Conservation (phyloP, 768 basidiomycete species). For the Agaricus sinodeliciosus region DNA sequence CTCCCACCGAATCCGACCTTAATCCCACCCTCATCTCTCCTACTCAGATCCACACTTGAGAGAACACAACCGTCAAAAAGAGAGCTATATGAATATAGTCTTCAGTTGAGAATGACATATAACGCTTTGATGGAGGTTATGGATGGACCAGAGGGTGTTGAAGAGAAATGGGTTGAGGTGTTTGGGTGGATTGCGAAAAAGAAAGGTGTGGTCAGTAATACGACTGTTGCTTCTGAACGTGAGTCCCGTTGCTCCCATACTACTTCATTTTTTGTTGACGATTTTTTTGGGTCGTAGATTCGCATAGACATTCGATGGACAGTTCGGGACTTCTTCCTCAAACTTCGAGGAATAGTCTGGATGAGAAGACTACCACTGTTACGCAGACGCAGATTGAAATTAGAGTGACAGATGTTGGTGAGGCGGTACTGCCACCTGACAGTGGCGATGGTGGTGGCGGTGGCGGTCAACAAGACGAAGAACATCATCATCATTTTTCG, state of each 20-base stretch:
- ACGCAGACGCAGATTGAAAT: not conserved
- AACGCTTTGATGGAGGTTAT: slow-evolving; percentile 74
- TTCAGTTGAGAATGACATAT: slow-evolving; percentile 85
- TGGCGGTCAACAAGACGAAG: not conserved
- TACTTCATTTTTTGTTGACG: not conserved
- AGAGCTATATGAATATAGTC: slow-evolving; percentile 67
- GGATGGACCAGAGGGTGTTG: slow-evolving; percentile 81
- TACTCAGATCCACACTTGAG: slow-evolving; percentile 20
- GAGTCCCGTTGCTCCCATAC: not conserved
- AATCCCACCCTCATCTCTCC: slow-evolving; percentile 31
- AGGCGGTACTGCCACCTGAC: not conserved
- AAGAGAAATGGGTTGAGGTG: slow-evolving; percentile 73
- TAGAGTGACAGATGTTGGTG: no score
- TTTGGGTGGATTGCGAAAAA: slow-evolving; percentile 81
- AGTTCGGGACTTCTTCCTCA: not conserved
- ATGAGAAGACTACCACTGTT: not conserved
- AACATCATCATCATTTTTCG: slow-evolving; percentile 12
- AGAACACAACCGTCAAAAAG: slow-evolving; percentile 36
- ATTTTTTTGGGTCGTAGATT: not conserved
- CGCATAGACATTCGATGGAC: slow-evolving; percentile 3
- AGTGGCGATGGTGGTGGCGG: not conserved
- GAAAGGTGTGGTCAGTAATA: slow-evolving; percentile 20
- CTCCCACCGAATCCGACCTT: slow-evolving; percentile 19
- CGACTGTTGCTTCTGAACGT: slow-evolving; percentile 10
- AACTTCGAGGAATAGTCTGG: not conserved